Base-by-base conservation (phyloP, 345 rosid genomes). In the Rhodamnia rubescens region DNA sequence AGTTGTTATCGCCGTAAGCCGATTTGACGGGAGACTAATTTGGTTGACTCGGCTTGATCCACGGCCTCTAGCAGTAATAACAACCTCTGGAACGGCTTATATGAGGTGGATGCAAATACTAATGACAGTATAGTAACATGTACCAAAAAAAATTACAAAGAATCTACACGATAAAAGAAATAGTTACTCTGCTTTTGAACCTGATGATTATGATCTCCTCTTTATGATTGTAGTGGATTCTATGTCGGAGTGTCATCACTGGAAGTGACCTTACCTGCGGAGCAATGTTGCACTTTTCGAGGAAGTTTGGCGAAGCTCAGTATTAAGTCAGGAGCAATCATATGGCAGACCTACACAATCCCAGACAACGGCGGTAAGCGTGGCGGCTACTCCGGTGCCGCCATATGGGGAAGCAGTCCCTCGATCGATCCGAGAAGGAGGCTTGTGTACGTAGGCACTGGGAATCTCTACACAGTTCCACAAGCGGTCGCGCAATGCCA, bases 351-450 rank as follows among this genome's bases (percentile, higher is more conserved):
- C 75, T 91, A 87, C 64, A 92, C 89, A 86, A 85, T 93, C 55
- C 94, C 92, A 1, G 92, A 93, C 40, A 93, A 93, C 58, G 91
- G 88, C 29, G 92, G 92, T 56, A 83, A 81, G 11, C 15, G 74
- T 22, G 92, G 89, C 49, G 91, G 94, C 21, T 91, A 91, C 82
- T 59, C 95, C 2, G 93, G 93, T 50, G 94, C 90, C 5, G 89
- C 92, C 20, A 64, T 89, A 29, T 92, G 93, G 92, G 92, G 93
- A 59, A 93, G 95, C 91, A 91, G 92, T 84, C 93, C 93, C 16
- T 85, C 92, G 40, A 92, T 92, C 8, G 93, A 90, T 55, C 50
- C 21, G 10, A 42, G 1, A 24, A 87, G 95, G 87, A 52, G 87
- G 29, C 88, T 83, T 14, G 94, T 93, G 56, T 93, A 88, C 78